phyloP scores from a whole-genome alignment of 139 green algal genomes.

The Zygnema cylindricum region DNA sequence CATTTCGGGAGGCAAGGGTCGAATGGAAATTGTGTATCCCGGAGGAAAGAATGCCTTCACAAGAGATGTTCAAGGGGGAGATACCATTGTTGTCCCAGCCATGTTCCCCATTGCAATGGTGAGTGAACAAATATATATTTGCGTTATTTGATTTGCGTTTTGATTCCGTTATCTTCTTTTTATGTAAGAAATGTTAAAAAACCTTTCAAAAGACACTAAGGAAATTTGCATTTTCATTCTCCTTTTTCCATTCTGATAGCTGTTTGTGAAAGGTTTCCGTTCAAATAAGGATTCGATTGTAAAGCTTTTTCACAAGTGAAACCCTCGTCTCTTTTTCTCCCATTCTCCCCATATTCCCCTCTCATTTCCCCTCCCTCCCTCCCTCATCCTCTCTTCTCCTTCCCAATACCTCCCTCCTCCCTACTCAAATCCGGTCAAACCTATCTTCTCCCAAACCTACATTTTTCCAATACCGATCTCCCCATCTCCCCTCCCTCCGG shows the following conservation, averaged over 20 bases:
- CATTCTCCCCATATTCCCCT: neutral
- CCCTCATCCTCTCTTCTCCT: neutral
- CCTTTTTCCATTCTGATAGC: too few species aligned
- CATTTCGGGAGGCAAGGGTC: neutral
- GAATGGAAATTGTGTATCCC: neutral
- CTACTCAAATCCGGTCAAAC: too few species aligned
- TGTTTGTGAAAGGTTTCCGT: too few species aligned
- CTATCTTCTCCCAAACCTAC: too few species aligned
- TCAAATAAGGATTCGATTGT: too few species aligned
- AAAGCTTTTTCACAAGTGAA: too few species aligned
- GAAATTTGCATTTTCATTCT: too few species aligned
- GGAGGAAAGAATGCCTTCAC: neutral
- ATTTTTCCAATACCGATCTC: neutral
- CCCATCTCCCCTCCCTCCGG: neutral
- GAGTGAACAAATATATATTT: too few species aligned
- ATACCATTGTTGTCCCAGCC: neutral
- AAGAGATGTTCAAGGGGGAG: neutral
- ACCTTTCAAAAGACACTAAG: too few species aligned
- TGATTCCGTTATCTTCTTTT: neutral
- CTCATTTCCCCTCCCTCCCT: neutral
- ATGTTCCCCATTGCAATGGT: neutral
- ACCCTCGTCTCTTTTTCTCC: neutral
- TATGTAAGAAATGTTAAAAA: too few species aligned
- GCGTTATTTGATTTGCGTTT: too few species aligned
- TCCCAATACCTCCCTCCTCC: too few species aligned